Percentiles rank a stretch among this genome's conserved stretches.
phyloP scores from a whole-genome alignment of 805 yeast species.

The Barnettozyma vustinii region DNA sequence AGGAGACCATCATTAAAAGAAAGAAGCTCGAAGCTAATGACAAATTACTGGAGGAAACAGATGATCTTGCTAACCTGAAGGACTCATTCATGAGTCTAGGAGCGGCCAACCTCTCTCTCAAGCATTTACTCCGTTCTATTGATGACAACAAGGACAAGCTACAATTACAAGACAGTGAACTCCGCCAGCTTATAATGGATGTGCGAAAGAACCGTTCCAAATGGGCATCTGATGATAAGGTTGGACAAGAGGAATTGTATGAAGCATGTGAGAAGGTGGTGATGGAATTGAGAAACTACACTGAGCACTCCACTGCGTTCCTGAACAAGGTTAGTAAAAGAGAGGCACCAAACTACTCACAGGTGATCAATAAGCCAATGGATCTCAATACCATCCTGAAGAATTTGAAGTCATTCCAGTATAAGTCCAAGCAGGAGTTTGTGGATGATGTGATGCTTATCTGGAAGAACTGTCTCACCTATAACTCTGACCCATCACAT shows the following conservation, averaged over 20 bases:
- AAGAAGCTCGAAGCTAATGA: conserved; percentile 77
- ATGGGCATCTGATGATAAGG: conserved; percentile 93
- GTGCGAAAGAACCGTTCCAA: conserved; percentile 93
- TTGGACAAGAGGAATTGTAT: conserved; percentile 96
- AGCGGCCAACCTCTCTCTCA: conserved; percentile 71
- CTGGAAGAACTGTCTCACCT: conserved; percentile 91
- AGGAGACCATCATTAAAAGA: conserved; percentile 68
- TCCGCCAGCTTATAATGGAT: conserved; percentile 80
- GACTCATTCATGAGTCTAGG: conserved; percentile 45
- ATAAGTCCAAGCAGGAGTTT: conserved; percentile 79
- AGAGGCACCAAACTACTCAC: conserved; percentile 95
- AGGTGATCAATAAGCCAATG: conserved; percentile 90
- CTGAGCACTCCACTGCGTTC: conserved; percentile 96
- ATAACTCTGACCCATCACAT: conserved; percentile 92
- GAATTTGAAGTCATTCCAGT: conserved; percentile 76
- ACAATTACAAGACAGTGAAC: conserved; percentile 71
- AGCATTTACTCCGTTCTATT: conserved; percentile 73
- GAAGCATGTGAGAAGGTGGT: conserved; percentile 97
- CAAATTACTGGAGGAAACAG: conserved; percentile 42
- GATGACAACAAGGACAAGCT: conserved; percentile 76
- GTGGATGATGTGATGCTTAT: conserved; percentile 94
- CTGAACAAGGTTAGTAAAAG: conserved; percentile 93
- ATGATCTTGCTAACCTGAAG: conserved; percentile 14
- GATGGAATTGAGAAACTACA: conserved; percentile 79
- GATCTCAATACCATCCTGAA: conserved; percentile 92